Base-by-base conservation (phyloP, 1,139 yeast species). In the Pichia sp. region DNA sequence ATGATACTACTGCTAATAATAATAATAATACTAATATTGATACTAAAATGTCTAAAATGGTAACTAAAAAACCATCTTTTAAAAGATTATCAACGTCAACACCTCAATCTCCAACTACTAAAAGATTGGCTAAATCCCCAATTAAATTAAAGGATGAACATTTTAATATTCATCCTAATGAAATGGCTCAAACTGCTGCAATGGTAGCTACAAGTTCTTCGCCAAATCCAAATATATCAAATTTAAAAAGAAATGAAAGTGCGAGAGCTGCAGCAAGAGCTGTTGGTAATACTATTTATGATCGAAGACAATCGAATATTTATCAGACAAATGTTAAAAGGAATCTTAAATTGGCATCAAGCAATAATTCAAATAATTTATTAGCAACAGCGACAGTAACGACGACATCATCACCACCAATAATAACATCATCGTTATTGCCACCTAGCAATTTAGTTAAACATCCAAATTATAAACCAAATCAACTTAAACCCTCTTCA, bases 251-350 rank as follows among this genome's bases (percentile, higher is more conserved):
- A 5, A 23, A 36, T 30, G 50, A 47, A 25, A 39, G 39, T 30
- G 48, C 51, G 6, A 39, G 28, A 30, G 51, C 51, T 10, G 46
- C 48, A 4, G 50, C 50, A 20, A 45, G 41, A 30, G 47, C 50
- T 4, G 48, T 47, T 12, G 41, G 32, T n/a, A 35, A 33, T 11
- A 3, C 26, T 29, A 25, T n/a, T 12, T 11, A 30, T 12, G 29
- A 11, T 26, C 33, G 23, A 29, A 30, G 9, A 24, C 30, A 20
- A 7, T 29, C n/a, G 16, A 25, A 11, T 9, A 35, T 20, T 16
- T 30, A 30, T 11, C 22, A 32, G 16, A 37, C 28, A 16, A 41
- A 32, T 10, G 24, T 16, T 9, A 22, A 24, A 11, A 32, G 31
- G 9, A 37, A 33, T 12, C 27, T 24, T n/a, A n/a, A n/a, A n/a